Base-by-base conservation (phyloP, 768 basidiomycete genomes). In the Lactarius sp. region DNA sequence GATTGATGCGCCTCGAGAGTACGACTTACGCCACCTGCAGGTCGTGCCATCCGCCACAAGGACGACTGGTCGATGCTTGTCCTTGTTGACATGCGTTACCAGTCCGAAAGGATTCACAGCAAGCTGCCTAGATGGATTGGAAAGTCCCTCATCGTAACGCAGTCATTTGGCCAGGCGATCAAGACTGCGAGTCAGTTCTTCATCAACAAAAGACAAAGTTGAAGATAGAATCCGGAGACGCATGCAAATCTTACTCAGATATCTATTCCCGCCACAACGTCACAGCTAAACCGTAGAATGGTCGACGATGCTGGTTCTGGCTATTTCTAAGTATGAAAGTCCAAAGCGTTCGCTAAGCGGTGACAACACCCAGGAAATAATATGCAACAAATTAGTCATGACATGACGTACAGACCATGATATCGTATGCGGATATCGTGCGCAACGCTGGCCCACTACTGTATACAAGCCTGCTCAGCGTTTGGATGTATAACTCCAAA, bases 61-160 rank as follows among this genome's bases (percentile, higher is more conserved):
- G 82, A 80, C 67, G 96, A 99, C 71, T 99, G 95, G 88, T 93
- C 95, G 3, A 85, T 90, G 0, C 81, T 99, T 53, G 79, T 98
- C 56, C 83, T 99, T 16, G 76, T 99, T 50, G 96, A 99, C 74
- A 80, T 77, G 61, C 86, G 96, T 39, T 99, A 97, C 71, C 77
- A 82, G 7, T 83, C 83, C 0, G 69, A 80, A 3, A 77, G 84
- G 1, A 90, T 97, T 59, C 81, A 82, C 46, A 76, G 73, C 59
- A 97, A 97, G 74, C 77, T 99, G n/a, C 94, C 96, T 0, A 81
- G 81, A 60, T 99, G 96, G 96, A 93, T 98, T 58, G 87, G 85
- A 10, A 77, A 80, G 55, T 67, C 67, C 20, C 55, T 68, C 27
- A 10, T 62, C 22, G 14, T 37, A 13, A 56, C 67, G 16, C 56